Base-by-base conservation (phyloP, 2,329 filamentous ascomycete genomes). In the Hypoxylon sp. region DNA sequence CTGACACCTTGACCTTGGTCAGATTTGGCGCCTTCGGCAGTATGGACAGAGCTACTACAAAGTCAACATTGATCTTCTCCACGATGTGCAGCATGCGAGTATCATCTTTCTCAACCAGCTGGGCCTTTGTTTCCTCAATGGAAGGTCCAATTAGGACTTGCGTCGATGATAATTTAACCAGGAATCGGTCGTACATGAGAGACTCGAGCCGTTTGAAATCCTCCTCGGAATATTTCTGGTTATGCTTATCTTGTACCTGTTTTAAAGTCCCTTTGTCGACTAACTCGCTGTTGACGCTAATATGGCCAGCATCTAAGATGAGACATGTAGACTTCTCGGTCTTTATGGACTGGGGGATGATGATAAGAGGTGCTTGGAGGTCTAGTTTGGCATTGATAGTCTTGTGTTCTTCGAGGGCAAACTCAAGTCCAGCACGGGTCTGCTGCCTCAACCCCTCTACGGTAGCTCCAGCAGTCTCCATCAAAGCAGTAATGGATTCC, bases 111-210 rank as follows among this genome's bases (percentile, higher is more conserved):
- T 89, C 85, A 11, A 87, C 86, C 3, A 99, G 85, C 74, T 98
- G 94, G 3, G 90, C 86, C 77, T 95, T 96, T 0, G 97, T 96
- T 71, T 93, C 92, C 59, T 97, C 91, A 52, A 99, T 93, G 0
- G 95, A 97, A 0, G 94, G 94, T 0, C 96, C 96, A 70, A 99
- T 97, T 48, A 99, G 86, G 17, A 99, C 90, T 80, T 99, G 96
- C 0, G 96, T 99, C 0, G 95, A 97, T 19, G 97, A 92, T 29
- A 99, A 85, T 77, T 97, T 97, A 74, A 99, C 88, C 46, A 94
- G 84, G 79, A 99, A 99, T 61, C 94, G 96, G 84, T 99, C 96
- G 77, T 99, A 99, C 92, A 99, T 97, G 74, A 97, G 85, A 14
- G 92, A 92, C 78, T 98, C 94, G 3, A 99, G 88, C 50, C 91